A percentile compares a stretch with the other conserved stretches of the same genome.
phyloP scores from a whole-genome alignment of 225 moss, liverwort and hornwort genomes.

The Pseudoscleropodium purum region DNA sequence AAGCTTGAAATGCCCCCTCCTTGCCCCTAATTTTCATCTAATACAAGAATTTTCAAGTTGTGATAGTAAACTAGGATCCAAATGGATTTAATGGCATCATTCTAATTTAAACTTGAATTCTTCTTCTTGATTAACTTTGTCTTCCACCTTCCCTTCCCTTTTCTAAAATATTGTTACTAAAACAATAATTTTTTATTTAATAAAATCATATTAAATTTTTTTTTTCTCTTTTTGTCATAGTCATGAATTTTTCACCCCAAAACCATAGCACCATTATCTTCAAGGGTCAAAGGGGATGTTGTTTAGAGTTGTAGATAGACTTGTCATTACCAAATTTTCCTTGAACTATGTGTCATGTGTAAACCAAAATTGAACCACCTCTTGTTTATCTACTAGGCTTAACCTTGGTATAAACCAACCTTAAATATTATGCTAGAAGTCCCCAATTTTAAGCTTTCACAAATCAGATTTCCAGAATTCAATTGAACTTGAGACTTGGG shows the following conservation, averaged over 20 bases:
- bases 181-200: too few relatives aligned
- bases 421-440: background rate
- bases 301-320: too few relatives aligned
- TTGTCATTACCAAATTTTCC: background rate
- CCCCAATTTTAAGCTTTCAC: rapidly evolving
- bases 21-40: too few relatives aligned
- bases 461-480: background rate
- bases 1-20: too few relatives aligned
- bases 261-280: background rate
- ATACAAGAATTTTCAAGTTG: background rate
- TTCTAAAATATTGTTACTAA: rapidly evolving
- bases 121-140: background rate
- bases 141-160: background rate
- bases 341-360: too few relatives aligned
- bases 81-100: background rate
- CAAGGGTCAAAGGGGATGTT: background rate
- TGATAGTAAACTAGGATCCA: background rate
- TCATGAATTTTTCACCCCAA: rapidly evolving
- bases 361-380: background rate
- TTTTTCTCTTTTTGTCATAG: background rate
- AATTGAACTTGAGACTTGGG: background rate
- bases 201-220: background rate
- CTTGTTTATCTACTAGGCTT: background rate
- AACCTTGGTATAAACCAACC: background rate
- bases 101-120: background rate